Evolutionary conservation across 495 filamentous ascomycete species (phyloP).

Genomic region (Penicillium antarcticum): DNA sequence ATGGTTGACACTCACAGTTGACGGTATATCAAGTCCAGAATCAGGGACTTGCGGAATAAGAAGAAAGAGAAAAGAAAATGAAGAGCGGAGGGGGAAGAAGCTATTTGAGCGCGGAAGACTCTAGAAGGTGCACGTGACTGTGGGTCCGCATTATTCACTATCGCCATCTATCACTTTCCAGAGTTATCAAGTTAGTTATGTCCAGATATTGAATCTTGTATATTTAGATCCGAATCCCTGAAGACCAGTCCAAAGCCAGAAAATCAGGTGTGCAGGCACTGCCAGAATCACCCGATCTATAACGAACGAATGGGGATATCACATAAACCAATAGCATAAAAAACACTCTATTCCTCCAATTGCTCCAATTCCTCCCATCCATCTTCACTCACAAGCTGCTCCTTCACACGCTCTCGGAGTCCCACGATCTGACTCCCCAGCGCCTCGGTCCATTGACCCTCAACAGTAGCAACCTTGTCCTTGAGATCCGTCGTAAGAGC

Average conservation of each 20-base stretch:
- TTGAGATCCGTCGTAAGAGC: conserved; percentile 81
- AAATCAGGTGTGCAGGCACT: conserved; percentile 4
- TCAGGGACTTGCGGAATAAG: conserved; percentile 8
- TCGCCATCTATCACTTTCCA: background rate
- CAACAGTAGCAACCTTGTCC: conserved; percentile 84
- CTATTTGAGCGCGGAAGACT: conserved; percentile 42
- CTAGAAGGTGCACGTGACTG: conserved; percentile 43
- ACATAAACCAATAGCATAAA: conserved; percentile 17
- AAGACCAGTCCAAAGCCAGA: background rate
- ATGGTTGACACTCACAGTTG: conserved; percentile 19
- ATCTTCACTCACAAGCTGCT: conserved; percentile 62
- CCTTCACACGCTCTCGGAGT: conserved; percentile 54
- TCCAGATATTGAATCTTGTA: background rate
- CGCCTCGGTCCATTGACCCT: conserved; percentile 79
- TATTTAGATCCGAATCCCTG: background rate
- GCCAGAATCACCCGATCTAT: conserved; percentile 10
- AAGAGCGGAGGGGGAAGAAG: conserved; percentile 8
- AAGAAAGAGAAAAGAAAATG: conserved; percentile 5
- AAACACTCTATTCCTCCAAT: conserved; percentile 26
- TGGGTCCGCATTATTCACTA: conserved; percentile 1
- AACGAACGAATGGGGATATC: conserved; percentile 32
- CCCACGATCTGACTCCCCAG: conserved; percentile 57
- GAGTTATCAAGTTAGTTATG: too few species aligned
- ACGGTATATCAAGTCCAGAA: conserved; percentile 1
- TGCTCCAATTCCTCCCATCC: conserved; percentile 69